Base-by-base conservation (phyloP, 495 filamentous ascomycete genomes). In the Penicillium lagena region DNA sequence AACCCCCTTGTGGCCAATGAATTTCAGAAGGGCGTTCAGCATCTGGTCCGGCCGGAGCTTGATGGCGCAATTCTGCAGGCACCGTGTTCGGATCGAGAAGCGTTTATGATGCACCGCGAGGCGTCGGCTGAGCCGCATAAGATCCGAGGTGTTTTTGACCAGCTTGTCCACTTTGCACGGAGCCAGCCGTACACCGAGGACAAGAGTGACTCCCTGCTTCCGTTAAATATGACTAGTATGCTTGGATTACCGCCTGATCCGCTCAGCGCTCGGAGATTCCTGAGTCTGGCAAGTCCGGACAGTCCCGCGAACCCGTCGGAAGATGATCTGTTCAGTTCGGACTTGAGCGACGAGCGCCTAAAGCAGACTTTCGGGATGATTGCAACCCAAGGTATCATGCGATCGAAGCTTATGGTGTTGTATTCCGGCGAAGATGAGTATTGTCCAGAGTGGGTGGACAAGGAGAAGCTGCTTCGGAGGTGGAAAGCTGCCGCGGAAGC, bases 271-370 rank as follows among this genome's bases (percentile, higher is more conserved):
- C 55, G 63, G 36, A 59, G 91, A 46, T 90, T 86, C 75, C 58
- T 80, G 27, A 79, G 80, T 43, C 70, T 96, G 15, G 75, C 72
- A 7, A 81, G 74, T 33, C 71, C 73, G 1, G 73, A 74, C 22
- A 70, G 66, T 37, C 64, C 76, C 27, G 54, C 80, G 62, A 47
- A 61, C 28, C 73, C 69, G 6, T 84, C 87, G 10, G 82, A 83
- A 38, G 91, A 98, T 64, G 93, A 97, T 61, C 85, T 86, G 50
- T 98, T 96, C 67, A 87, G 83, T 46, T 85, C 85, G 7, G 87
- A 91, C 60, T 66, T 95, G 37, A 58, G 62, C 0, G 82, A 87
- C 38, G 63, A 77, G 39, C 62, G 73, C 42, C 62, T 90, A 35
- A 41, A 47, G 36, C 53, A 65, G 35, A 86, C 76, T 22, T 96